Percentiles rank a stretch among this genome's conserved stretches.
Conservation (phyloP, 768 basidiomycete genomes). For the Scleroderma bovista region DNA sequence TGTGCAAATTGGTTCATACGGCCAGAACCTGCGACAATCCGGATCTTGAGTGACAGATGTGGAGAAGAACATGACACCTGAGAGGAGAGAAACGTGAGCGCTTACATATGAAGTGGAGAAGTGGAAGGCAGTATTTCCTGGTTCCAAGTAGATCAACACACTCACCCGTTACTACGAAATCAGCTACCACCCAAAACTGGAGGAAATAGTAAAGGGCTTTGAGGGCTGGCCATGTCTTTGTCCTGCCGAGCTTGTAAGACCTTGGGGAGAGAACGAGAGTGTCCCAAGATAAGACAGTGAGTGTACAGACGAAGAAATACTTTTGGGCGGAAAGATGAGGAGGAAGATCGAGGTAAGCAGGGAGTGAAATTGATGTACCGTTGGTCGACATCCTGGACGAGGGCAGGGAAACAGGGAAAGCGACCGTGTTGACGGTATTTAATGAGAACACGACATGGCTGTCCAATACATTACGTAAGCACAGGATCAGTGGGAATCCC, state of each 20-base stretch:
- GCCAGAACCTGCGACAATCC: slow-evolving; percentile 66
- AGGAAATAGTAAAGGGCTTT: slow-evolving; percentile 75
- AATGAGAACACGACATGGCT: neutral
- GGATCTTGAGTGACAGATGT: slow-evolving; percentile 51
- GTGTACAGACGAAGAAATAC: slow-evolving; percentile 85
- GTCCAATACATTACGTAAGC: slow-evolving; percentile 1
- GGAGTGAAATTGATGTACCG: slow-evolving; percentile 31
- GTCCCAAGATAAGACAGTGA: slow-evolving; percentile 89
- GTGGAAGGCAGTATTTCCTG: neutral
- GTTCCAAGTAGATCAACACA: slow-evolving; percentile 7
- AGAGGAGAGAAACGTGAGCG: slow-evolving; percentile 2
- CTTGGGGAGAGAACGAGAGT: slow-evolving; percentile 79
- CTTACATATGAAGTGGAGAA: neutral
- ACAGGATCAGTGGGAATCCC: no score
- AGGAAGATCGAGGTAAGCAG: slow-evolving; percentile 65
- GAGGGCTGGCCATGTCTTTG: slow-evolving; percentile 65
- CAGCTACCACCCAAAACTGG: slow-evolving; percentile 70
- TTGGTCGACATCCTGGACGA: slow-evolving; percentile 16
- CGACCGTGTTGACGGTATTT: slow-evolving; percentile 2
- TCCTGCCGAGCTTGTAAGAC: slow-evolving; percentile 64
- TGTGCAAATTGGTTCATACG: slow-evolving; percentile 84
- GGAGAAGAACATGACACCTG: slow-evolving; percentile 82
- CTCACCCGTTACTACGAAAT: slow-evolving; percentile 71
- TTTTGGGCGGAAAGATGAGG: slow-evolving; percentile 82
- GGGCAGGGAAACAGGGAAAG: neutral